Conservation (phyloP, 805 yeast genomes). For the Pichia scutulata region DNA sequence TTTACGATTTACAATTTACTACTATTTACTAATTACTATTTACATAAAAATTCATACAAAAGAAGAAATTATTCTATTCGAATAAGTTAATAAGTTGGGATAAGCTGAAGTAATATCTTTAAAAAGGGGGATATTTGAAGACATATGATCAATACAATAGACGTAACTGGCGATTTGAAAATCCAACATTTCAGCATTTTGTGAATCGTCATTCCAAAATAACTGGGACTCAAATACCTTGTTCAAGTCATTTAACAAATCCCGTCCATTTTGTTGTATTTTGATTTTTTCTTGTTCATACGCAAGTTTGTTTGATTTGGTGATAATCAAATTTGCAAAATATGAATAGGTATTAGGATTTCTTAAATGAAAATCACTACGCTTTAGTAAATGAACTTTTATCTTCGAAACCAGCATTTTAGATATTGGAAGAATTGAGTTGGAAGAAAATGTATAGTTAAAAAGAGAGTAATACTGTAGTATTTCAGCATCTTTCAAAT, state of each 20-base stretch:
- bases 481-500: slow-evolving; percentile 7
- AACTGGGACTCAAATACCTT: not conserved
- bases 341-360: slow-evolving; percentile 20
- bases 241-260: not conserved
- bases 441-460: not conserved
- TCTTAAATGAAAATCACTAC: slow-evolving; percentile 23
- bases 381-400: slow-evolving; percentile 5
- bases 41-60: not conserved
- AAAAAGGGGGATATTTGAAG: not conserved
- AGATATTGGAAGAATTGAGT: not conserved
- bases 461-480: slow-evolving; percentile 6
- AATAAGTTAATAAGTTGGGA: not conserved
- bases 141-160: slow-evolving; percentile 6
- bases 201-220: not conserved
- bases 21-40: no score
- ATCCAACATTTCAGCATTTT: slow-evolving; percentile 10
- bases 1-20: no score
- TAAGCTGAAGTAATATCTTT: not conserved
- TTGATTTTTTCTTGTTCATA: not conserved
- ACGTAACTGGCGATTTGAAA: slow-evolving; percentile 13
- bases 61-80: not conserved
- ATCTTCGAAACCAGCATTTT: not conserved
- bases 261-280: not conserved
- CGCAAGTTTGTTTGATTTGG: not conserved
- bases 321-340: not conserved